phyloP scores from a whole-genome alignment of 2,329 filamentous ascomycete species.

The Bipolaris gigantea region DNA sequence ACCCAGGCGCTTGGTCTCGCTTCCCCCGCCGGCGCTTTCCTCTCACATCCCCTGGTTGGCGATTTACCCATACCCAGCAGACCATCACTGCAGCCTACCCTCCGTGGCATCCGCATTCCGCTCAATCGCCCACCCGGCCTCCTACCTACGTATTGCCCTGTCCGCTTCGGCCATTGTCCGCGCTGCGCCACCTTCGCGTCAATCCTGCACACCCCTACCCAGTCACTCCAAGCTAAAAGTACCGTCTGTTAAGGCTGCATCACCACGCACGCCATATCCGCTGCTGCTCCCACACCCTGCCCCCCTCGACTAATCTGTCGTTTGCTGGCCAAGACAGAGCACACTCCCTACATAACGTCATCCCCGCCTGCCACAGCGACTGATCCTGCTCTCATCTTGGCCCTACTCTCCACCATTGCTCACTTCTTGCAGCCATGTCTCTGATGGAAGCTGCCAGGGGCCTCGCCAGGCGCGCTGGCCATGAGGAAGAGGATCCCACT shows the following conservation, averaged over 20 bases:
- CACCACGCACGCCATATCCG: constrained; percentile 27
- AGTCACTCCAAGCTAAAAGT: constrained; percentile 20
- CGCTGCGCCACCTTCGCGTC: constrained; percentile 25
- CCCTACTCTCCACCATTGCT: background rate
- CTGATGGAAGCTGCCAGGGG: constrained; percentile 20
- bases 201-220: constrained; percentile 23
- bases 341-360: constrained; percentile 35
- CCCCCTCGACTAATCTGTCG: constrained; percentile 35
- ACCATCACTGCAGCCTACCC: constrained; percentile 30
- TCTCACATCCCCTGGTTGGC: constrained; percentile 37
- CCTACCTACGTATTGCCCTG: constrained; percentile 37
- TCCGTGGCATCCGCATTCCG: constrained; percentile 28
- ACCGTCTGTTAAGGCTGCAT: background rate
- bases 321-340: constrained; percentile 46
- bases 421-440: constrained; percentile 27
- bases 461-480: constrained; percentile 28
- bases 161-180: constrained; percentile 24
- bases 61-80: constrained; percentile 13
- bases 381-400: constrained; percentile 7
- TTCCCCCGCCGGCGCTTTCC: constrained; percentile 32
- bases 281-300: constrained; percentile 8
- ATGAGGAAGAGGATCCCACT: constrained; percentile 27
- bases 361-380: constrained; percentile 22
- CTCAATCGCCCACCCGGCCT: constrained; percentile 21
- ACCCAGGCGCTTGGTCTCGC: constrained; percentile 23